These are phyloP conservation scores for Xylogone sp. DNA, from an alignment of 2,329 filamentous ascomycete species.

Conservation along the genomic window DNA sequence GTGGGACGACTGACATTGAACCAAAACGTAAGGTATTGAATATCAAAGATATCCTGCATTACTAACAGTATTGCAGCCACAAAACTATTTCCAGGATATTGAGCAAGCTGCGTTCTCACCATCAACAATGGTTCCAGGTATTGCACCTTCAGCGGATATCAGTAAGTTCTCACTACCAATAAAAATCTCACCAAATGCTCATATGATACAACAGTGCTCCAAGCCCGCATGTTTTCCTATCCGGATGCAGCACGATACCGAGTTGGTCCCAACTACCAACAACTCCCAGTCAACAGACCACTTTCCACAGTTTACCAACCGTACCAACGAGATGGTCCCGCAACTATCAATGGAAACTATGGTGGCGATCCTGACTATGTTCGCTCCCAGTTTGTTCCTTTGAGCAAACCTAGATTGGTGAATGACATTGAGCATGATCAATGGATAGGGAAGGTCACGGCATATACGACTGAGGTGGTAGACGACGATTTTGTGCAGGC, in stretches of 20 bases:
- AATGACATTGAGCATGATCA: constrained; percentile 21
- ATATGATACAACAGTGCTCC: constrained; percentile 45
- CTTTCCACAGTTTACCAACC: constrained; percentile 28
- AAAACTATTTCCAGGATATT: constrained; percentile 68
- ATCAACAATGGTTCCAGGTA: constrained; percentile 59
- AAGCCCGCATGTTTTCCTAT: constrained; percentile 50
- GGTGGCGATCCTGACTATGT: constrained; percentile 42
- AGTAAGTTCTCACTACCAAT: constrained; percentile 36
- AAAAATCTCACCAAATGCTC: constrained; percentile 15
- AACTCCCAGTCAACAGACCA: constrained; percentile 49
- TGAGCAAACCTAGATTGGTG: constrained; percentile 13
- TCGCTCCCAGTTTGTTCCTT: constrained; percentile 20
- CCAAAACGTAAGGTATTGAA: constrained; percentile 33
- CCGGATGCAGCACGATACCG: constrained; percentile 52
- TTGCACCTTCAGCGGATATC: constrained; percentile 59
- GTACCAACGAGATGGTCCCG: constrained; percentile 36
- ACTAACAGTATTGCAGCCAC: constrained; percentile 24
- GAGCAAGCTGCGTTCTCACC: constrained; percentile 67
- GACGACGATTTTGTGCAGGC: constrained; percentile 38
- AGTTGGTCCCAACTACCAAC: constrained; percentile 54
- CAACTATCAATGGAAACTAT: constrained; percentile 37
- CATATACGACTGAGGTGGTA: constrained; percentile 18
- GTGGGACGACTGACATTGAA: constrained; percentile 49
- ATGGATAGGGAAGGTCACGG: constrained; percentile 21
- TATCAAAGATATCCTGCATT: not conserved